Evolutionary conservation across 306 rosid species (phyloP).

Genomic region (Medicago lupulina): DNA sequence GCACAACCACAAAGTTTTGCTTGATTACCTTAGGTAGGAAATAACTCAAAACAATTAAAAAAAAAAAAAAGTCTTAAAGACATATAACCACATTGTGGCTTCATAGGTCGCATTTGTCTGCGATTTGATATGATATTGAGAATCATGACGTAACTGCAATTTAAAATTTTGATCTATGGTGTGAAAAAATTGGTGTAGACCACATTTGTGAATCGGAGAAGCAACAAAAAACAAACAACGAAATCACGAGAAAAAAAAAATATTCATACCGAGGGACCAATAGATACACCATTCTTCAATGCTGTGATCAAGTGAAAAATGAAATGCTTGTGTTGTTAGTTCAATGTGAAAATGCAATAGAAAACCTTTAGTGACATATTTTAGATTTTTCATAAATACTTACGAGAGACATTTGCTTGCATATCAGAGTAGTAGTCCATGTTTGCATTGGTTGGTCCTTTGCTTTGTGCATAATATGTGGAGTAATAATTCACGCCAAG

Average conservation of each 20-base stretch:
- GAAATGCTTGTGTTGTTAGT: slow-evolving; percentile 9
- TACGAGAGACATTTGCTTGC: slow-evolving; percentile 47
- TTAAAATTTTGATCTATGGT: not conserved
- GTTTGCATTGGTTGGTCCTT: slow-evolving; percentile 39
- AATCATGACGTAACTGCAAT: not conserved
- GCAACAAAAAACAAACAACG: not conserved
- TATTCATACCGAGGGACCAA: slow-evolving; percentile 41
- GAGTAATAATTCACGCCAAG: slow-evolving; percentile 72
- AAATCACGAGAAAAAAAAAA: not conserved
- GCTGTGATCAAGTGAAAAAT: slow-evolving; percentile 30
- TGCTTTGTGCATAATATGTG: slow-evolving; percentile 46
- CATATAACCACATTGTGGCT: no score
- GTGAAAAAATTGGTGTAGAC: not conserved
- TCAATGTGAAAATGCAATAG: not conserved
- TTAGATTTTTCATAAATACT: slow-evolving; percentile 1
- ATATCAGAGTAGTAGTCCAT: slow-evolving; percentile 46
- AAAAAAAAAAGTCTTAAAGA: no score
- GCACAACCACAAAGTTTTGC: slow-evolving; percentile 22
- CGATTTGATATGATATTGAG: not conserved
- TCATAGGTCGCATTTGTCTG: not conserved
- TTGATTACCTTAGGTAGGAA: not conserved
- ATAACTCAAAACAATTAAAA: not conserved
- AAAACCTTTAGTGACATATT: not conserved
- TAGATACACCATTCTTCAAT: slow-evolving; percentile 17
- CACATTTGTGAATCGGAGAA: no score